Percentiles rank a stretch among this genome's conserved stretches.
These are phyloP conservation scores for Rutstroemia sp. DNA, from an alignment of 2,329 filamentous ascomycete genomes.

Conservation along the genomic window DNA sequence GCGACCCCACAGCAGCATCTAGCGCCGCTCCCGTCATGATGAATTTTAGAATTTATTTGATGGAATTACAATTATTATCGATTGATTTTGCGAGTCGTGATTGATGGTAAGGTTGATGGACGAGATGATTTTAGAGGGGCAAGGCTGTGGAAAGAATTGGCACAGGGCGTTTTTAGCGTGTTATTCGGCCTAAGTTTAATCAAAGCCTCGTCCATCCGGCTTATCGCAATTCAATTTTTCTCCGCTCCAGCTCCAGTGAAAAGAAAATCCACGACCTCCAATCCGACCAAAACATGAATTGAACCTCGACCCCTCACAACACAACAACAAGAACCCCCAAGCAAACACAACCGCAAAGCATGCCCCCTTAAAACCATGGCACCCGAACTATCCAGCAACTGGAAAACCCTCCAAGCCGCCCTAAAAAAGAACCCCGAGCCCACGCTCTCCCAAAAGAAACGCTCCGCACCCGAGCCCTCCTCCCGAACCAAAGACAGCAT, in stretches of 20 bases:
- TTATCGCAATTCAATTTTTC: not conserved
- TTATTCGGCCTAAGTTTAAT: not conserved
- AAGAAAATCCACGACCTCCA: too few species aligned
- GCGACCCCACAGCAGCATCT: conserved; percentile 45
- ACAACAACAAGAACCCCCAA: conserved; percentile 1
- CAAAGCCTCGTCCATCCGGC: not conserved
- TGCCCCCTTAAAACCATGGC: conserved; percentile 19
- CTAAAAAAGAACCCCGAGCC: conserved; percentile 37
- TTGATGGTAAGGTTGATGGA: not conserved
- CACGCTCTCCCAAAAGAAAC: conserved; percentile 29
- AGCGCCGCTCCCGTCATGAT: conserved; percentile 48
- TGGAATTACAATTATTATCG: conserved; percentile 11
- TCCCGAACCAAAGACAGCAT: conserved; percentile 26
- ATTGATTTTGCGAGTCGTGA: conserved; percentile 9
- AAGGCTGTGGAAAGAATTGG: not conserved
- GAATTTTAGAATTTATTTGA: conserved; percentile 12
- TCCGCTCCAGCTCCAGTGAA: too few species aligned
- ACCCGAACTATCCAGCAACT: conserved; percentile 55
- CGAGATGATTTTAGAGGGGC: not conserved
- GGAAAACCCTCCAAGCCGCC: conserved; percentile 68
- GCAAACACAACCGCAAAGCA: not conserved
- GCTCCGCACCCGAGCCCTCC: conserved; percentile 13
- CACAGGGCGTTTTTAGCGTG: not conserved
- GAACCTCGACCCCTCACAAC: too few species aligned
- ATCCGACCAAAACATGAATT: too few species aligned